A percentile compares a stretch with the other conserved stretches of the same genome.
These are phyloP conservation scores for Trypanosoma brucei DNA, from an alignment of 208 protist species.

Conservation along the genomic window DNA sequence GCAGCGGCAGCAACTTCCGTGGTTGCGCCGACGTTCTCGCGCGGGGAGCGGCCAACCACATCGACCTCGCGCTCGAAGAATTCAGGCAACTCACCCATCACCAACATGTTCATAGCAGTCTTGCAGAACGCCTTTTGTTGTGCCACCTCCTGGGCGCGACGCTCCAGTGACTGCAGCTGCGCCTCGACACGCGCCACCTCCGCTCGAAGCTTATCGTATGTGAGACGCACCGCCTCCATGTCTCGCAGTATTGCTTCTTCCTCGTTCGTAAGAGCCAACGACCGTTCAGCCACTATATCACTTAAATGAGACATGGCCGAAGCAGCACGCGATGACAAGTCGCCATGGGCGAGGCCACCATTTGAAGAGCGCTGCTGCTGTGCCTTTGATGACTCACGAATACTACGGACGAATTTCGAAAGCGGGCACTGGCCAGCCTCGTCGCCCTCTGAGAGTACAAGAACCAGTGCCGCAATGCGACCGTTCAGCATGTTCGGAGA, in stretches of 20 bases:
- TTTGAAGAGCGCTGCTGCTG: conserved; percentile 11
- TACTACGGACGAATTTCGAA: conserved; percentile 47
- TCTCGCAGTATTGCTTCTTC: conserved; percentile 60
- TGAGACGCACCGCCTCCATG: conserved; percentile 38
- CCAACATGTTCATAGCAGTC: conserved; percentile 64
- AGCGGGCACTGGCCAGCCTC: conserved; percentile 55
- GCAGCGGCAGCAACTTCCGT: conserved; percentile 28
- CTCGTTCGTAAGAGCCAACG: conserved; percentile 50
- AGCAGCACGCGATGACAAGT: neutral
- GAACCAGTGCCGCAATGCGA: conserved; percentile 54
- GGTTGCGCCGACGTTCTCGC: conserved; percentile 8
- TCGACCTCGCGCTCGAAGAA: conserved; percentile 28
- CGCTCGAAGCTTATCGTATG: conserved; percentile 75
- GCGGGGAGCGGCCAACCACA: conserved; percentile 16
- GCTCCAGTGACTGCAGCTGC: conserved; percentile 62
- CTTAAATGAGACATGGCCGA: conserved; percentile 20
- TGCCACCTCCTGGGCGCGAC: conserved; percentile 42
- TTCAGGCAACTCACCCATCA: conserved; percentile 52
- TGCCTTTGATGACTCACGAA: conserved; percentile 26
- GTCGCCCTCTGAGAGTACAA: conserved; percentile 41
- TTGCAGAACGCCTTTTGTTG: conserved; percentile 78
- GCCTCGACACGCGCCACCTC: conserved; percentile 78
- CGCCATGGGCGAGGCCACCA: neutral
- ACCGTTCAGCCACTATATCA: conserved; percentile 60
- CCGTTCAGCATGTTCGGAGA: conserved; percentile 31